Evolutionary conservation across 2,329 filamentous ascomycete species (phyloP), one percentile per base, ranked within the genome.

Genomic region (Fusarium lyarnte): DNA sequence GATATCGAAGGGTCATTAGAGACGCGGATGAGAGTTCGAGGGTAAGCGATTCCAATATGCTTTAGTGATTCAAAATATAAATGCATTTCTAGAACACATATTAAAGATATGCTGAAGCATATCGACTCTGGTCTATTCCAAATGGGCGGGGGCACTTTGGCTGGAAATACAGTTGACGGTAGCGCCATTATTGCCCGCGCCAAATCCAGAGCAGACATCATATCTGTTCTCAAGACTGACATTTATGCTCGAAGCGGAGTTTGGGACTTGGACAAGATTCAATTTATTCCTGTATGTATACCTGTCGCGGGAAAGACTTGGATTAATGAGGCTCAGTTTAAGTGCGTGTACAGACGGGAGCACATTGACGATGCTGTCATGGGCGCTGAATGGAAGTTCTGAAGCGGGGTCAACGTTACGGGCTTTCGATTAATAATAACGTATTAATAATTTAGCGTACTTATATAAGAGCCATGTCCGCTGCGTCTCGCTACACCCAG

Each of bases 281-380:
- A 58, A 6, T 33, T 62, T 2, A 39, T 62, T 19, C 33, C 58
- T 13, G 58, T 62, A n/a, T 0, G 58, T 60, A 8, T 16, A 4
- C 2, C 5, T 1, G 6, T 8, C 1, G 5, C 17, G n/a, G 0
- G 2, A 7, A 2, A 23, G 21, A 5, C 13, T 8, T n/a, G n/a
- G n/a, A n/a, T n/a, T n/a, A n/a, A n/a, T n/a, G n/a, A n/a, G n/a
- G n/a, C n/a, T n/a, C n/a, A n/a, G n/a, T n/a, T 59, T 13, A 58
- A 21, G 7, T 62, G 59, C 36, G 59, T 62, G 6, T 62, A 62
- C 3, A 29, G 53, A 3, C 25, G 35, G 8, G 53, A 21, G 11
- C 27, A 58, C 23, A 21, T 47, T 58, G 53, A 62, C n/a, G 8
- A 5, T 6, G 25, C 25, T 17, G 36, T 59, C 25, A 58, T 59